phyloP scores from a whole-genome alignment of 371 early-diverging fungal species.

The Syncephalastrum sp. region DNA sequence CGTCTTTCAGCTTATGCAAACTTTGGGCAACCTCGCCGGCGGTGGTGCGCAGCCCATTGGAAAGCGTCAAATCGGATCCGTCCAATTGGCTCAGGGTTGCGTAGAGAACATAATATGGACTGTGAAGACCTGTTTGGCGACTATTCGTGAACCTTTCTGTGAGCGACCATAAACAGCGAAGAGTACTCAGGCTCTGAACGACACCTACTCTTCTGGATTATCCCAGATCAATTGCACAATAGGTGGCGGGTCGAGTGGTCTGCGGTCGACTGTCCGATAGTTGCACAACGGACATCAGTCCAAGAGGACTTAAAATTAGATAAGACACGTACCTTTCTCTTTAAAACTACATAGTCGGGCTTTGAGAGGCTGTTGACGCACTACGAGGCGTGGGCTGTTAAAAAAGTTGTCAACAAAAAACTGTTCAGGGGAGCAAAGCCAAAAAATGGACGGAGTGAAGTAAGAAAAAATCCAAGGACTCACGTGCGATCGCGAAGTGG shows the following conservation, averaged over 20 bases:
- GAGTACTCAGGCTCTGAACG: too few relatives aligned
- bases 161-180: background rate
- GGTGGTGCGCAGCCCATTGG: constrained; percentile 37
- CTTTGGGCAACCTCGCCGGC: constrained; percentile 50
- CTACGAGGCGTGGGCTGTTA: constrained; percentile 15
- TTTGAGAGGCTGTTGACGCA: constrained; percentile 53
- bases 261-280: constrained; percentile 38
- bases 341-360: constrained; percentile 57
- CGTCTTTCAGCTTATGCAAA: constrained; percentile 44
- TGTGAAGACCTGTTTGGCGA: constrained; percentile 24
- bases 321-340: constrained; percentile 42
- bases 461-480: too few relatives aligned
- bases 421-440: background rate
- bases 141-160: constrained; percentile 11
- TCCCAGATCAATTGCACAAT: constrained; percentile 37
- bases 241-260: constrained; percentile 54
- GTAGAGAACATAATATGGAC: constrained; percentile 41
- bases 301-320: background rate
- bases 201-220: constrained; percentile 18
- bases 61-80: constrained; percentile 25
- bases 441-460: background rate
- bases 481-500: too few relatives aligned
- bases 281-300: background rate
- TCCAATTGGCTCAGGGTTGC: constrained; percentile 33
- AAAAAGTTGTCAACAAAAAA: background rate